Base-by-base conservation (phyloP, 164 flowering plant genomes). In the Pachysandra terminalis region DNA sequence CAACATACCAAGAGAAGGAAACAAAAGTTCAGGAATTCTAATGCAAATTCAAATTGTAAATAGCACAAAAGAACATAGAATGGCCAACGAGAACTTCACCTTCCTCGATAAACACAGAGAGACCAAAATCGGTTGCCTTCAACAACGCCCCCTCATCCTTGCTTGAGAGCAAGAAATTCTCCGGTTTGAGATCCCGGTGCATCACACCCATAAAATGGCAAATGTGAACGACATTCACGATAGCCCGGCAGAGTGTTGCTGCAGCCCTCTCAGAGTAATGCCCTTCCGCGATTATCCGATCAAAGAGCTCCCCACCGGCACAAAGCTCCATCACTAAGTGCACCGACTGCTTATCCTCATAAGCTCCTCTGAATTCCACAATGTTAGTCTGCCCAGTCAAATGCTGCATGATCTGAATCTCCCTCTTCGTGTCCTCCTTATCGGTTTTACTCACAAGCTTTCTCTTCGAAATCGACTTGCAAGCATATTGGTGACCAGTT, bases 201-300 rank as follows among this genome's bases (percentile, higher is more conserved):
- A 89, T 78, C 65, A 89, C 94, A 10, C 94, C 94, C 95, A 89
- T 89, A 58, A 89, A 89, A 75, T 89, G 90, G 71, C 95, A 89
- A 53, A 80, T 78, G 53, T 89, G 83, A 16, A 89, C 95, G 59
- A 89, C 95, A 79, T 87, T 89, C 62, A 84, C 91, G 59, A 89
- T 80, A 19, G 79, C 77, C 73, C 91, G 74, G 59, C 81, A 83
- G 27, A 86, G 68, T 0, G 59, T 63, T 3, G 90, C 87, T 9
- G 95, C 95, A 17, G 84, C 91, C 68, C 79, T 79, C 71, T 89
- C 95, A 0, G 89, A 79, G 61, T 89, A 89, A 68, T 85, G 82
- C 54, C 95, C 95, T 57, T 78, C 76, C 7, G 91, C 86, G 66
- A 89, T 85, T 24, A 89, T 89, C 78, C 85, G 63, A 72, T 89